Evolutionary conservation across 768 basidiomycete genomes (phyloP), one percentile per base, ranked within the genome.

Genomic region (Tricholoma flavovirens): DNA sequence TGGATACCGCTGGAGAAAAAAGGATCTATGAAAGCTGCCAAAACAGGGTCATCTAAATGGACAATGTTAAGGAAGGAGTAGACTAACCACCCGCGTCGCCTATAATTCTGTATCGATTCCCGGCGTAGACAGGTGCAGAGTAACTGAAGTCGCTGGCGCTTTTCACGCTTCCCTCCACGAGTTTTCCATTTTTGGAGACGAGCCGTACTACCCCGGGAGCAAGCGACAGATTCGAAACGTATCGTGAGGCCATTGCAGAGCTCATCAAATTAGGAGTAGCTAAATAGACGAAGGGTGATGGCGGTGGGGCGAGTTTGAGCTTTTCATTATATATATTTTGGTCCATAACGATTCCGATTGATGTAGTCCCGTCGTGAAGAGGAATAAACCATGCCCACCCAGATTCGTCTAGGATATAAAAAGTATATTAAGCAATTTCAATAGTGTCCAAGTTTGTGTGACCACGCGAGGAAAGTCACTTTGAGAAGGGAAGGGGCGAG

Each of bases 301-400:
- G 58, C 17, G 62, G 59, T 24, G 62, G 57, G 8, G 65, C 55
- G 38, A 55, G 53, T 49, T 74, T 73, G 11, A 66, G 65, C 53
- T 71, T 77, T 51, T 71, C 67, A 52, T 77, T 73, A 63, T 80
- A 81, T 9, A 66, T 55, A 46, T 75, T 75, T 57, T 86, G 77
- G 59, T 84, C 78, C 73, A 84, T 79, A 5, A 86, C 83, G 21
- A 87, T 66, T 15, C 85, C 85, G 6, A 86, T 67, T 2, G 84
- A 86, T 0, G 81, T 83, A 9, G 79, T 78, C 14, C 79, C 83
- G 56, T 84, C 74, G 60, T 84, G 83, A n/a, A 87, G 70, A 48
- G 84, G 84, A 49, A 87, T 86, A 43, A 81, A 83, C 85, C 85
- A 87, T 29, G 82, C 82, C 85, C 85, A 87, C 5, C 85, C 85